These are phyloP conservation scores for Leishmania aethiopica DNA, from an alignment of 208 protist species.

Conservation along the genomic window DNA sequence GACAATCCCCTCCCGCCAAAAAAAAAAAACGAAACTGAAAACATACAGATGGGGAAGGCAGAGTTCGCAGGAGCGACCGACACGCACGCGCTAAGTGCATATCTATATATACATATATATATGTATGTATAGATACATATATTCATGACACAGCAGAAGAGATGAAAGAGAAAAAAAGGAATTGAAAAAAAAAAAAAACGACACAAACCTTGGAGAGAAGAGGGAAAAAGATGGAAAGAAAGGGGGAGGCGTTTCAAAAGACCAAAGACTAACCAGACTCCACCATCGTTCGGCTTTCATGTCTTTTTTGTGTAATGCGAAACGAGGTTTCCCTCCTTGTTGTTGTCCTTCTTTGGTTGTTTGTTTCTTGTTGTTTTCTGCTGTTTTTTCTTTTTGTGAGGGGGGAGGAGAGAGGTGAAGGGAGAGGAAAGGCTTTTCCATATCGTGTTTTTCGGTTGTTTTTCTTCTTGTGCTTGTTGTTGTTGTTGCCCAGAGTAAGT, in stretches of 20 bases:
- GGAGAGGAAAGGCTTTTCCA: not conserved
- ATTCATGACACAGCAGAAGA: too few relatives aligned
- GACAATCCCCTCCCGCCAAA: too few relatives aligned
- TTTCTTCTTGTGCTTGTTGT: not conserved
- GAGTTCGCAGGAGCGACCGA: not conserved
- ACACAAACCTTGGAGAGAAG: too few relatives aligned
- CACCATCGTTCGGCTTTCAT: not conserved
- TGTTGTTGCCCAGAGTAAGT: too few relatives aligned
- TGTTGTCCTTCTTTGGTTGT: not conserved
- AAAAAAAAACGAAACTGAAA: not conserved
- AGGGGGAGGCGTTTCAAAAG: not conserved
- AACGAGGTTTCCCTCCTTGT: not conserved
- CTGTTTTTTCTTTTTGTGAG: not conserved
- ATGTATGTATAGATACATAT: not conserved
- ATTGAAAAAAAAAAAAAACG: too few relatives aligned
- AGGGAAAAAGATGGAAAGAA: too few relatives aligned
- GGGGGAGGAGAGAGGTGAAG: not conserved
- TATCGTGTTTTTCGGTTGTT: not conserved
- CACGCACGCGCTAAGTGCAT: not conserved
- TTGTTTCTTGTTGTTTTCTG: too few relatives aligned
- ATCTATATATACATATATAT: not conserved
- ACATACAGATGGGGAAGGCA: not conserved
- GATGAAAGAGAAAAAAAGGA: too few relatives aligned
- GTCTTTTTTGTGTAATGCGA: not conserved
- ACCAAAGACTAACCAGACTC: not conserved